Percentiles rank a stretch among this genome's conserved stretches.
phyloP scores from a whole-genome alignment of 257 asterid genomes.

The Ocimum tenuiflorum region DNA sequence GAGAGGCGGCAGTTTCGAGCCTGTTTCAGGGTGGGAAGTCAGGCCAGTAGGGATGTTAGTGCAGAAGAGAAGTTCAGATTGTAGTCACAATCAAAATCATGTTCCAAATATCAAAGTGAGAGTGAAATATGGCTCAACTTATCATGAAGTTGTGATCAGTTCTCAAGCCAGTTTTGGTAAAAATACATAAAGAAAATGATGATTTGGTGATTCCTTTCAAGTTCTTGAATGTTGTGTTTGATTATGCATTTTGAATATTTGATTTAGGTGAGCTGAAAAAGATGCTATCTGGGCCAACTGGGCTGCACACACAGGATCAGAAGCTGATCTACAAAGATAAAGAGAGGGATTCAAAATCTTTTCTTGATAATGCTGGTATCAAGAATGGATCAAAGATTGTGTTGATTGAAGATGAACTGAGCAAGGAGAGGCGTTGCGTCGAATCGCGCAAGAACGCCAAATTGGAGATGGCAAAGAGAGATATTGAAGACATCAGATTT shows the following conservation, averaged over 20 bases:
- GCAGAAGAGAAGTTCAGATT: conserved; percentile 67
- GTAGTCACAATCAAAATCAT: conserved; percentile 28
- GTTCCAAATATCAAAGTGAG: conserved; percentile 52
- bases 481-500: conserved; percentile 49
- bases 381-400: conserved; percentile 61
- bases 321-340: conserved; percentile 56
- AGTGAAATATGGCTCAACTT: conserved; percentile 58
- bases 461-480: conserved; percentile 58
- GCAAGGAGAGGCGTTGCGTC: conserved; percentile 40
- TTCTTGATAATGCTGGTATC: conserved; percentile 68
- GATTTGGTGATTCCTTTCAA: background rate
- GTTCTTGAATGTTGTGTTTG: background rate
- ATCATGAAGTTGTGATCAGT: conserved; percentile 53
- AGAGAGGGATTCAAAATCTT: conserved; percentile 64
- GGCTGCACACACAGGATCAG: conserved; percentile 61
- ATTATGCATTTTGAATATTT: background rate
- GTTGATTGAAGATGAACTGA: conserved; percentile 59
- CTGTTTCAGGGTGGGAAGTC: conserved; percentile 49
- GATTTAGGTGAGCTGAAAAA: conserved; percentile 73
- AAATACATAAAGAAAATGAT: background rate
- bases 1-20: conserved; percentile 19
- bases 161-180: conserved; percentile 87
- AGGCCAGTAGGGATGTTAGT: conserved; percentile 95
- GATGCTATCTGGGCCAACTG: conserved; percentile 55
- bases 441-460: conserved; percentile 48